Conservation (phyloP, 2,329 filamentous ascomycete species). For the Apiospora malaysiana region DNA sequence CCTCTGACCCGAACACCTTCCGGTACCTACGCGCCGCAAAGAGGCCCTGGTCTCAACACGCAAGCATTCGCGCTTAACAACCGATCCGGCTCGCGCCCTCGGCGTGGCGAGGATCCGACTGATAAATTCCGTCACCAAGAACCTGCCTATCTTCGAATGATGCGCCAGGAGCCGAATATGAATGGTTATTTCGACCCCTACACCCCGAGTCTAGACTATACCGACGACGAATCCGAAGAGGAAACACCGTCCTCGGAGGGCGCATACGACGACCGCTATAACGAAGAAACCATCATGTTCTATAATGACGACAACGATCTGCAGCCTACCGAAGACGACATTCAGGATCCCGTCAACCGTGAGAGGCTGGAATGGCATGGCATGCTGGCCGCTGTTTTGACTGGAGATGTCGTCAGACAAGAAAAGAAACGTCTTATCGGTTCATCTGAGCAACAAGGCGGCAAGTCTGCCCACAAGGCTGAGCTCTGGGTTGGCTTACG, state of each 20-base stretch:
- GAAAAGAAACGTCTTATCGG: slow-evolving; percentile 96
- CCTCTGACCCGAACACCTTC: slow-evolving; percentile 74
- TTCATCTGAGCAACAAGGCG: slow-evolving; percentile 64
- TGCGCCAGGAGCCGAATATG: slow-evolving; percentile 70
- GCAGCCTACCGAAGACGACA: slow-evolving; percentile 86
- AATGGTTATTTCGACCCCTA: slow-evolving; percentile 79
- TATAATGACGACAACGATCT: slow-evolving; percentile 84
- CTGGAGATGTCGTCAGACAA: slow-evolving; percentile 95
- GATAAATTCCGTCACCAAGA: slow-evolving; percentile 76
- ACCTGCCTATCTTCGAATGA: slow-evolving; percentile 90
- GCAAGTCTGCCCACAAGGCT: slow-evolving; percentile 72
- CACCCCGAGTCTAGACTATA: slow-evolving; percentile 69
- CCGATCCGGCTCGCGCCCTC: slow-evolving; percentile 52
- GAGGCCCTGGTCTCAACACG: slow-evolving; percentile 49
- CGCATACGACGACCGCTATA: slow-evolving; percentile 84
- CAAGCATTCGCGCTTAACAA: slow-evolving; percentile 50
- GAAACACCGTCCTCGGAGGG: slow-evolving; percentile 87
- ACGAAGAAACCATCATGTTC: slow-evolving; percentile 91
- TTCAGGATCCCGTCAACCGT: slow-evolving; percentile 85
- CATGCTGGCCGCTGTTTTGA: slow-evolving; percentile 94
- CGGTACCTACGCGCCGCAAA: slow-evolving; percentile 76
- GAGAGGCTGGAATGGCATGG: slow-evolving; percentile 97
- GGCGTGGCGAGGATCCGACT: slow-evolving; percentile 53
- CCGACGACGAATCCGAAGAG: slow-evolving; percentile 85
- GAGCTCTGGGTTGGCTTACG: slow-evolving; percentile 90